Evolutionary conservation across 2,329 filamentous ascomycete genomes (phyloP).

Genomic region (Sporothrix variecibatus): DNA sequence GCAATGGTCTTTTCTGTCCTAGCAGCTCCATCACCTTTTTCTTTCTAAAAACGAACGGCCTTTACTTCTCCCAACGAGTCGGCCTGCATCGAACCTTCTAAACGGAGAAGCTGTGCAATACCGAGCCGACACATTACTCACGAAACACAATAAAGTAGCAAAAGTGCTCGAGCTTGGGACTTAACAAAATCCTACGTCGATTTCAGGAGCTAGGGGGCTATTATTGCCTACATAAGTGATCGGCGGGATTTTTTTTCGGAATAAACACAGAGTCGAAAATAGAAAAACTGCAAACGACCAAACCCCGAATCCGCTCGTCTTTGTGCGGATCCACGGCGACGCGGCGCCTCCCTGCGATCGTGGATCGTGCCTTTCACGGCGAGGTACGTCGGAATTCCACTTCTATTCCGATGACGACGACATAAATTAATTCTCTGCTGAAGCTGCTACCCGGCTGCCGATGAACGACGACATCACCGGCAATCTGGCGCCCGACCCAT

Average conservation of each 20-base stretch:
- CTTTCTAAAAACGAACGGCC: neutral
- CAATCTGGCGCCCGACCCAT: neutral
- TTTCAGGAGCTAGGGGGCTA: neutral
- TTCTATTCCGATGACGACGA: slow-evolving; percentile 35
- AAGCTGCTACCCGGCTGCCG: slow-evolving; percentile 36
- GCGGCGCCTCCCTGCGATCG: neutral
- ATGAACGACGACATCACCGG: slow-evolving; percentile 38
- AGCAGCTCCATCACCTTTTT: neutral
- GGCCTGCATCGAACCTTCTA: neutral
- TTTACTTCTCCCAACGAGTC: neutral
- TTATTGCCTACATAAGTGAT: neutral
- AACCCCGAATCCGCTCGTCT: neutral
- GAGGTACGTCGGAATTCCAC: slow-evolving; percentile 46
- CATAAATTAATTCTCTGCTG: slow-evolving; percentile 39
- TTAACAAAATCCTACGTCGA: neutral
- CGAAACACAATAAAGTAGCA: neutral
- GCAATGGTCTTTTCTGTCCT: slow-evolving; percentile 23
- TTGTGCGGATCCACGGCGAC: neutral
- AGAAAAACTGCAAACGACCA: neutral
- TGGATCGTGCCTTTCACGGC: neutral
- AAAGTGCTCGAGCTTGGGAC: neutral
- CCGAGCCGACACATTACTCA: neutral
- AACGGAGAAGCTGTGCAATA: slow-evolving; percentile 2
- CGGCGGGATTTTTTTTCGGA: neutral
- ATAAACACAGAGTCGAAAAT: neutral